A percentile compares a stretch with the other conserved stretches of the same genome.
These are phyloP conservation scores for Rhizopogon vesiculosus DNA, from an alignment of 768 basidiomycete species.

Conservation along the genomic window DNA sequence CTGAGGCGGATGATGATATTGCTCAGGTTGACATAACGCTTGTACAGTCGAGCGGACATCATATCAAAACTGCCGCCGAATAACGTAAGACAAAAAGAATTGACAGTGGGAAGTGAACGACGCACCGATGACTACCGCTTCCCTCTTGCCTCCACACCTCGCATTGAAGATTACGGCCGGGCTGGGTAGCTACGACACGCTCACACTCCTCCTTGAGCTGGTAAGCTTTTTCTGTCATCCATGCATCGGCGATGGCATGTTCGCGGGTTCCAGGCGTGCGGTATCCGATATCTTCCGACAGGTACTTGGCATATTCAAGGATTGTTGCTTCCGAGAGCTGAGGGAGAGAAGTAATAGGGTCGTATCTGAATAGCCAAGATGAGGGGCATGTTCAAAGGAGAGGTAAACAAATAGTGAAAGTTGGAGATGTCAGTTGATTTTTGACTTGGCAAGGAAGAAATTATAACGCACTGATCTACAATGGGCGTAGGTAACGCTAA, in stretches of 20 bases:
- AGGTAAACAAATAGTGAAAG: neutral
- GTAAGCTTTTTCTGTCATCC: constrained; percentile 69
- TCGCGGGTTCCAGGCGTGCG: constrained; percentile 89
- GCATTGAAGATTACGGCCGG: constrained; percentile 66
- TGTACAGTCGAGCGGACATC: constrained; percentile 79
- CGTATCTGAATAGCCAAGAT: constrained; percentile 17
- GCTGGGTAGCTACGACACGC: constrained; percentile 35
- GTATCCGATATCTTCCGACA: constrained; percentile 87
- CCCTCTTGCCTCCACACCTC: constrained; percentile 91
- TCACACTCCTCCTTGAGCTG: constrained; percentile 62
- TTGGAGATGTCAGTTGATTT: neutral
- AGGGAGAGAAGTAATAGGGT: constrained; percentile 54
- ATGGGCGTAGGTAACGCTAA: constrained; percentile 57
- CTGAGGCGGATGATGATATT: constrained; percentile 90
- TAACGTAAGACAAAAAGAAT: neutral
- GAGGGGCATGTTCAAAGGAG: constrained; percentile 9
- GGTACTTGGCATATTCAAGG: constrained; percentile 54
- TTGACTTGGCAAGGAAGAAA: neutral
- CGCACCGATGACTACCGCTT: constrained; percentile 82
- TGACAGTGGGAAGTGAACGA: constrained; percentile 5
- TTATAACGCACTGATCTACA: constrained; percentile 41
- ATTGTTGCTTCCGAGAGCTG: constrained; percentile 72
- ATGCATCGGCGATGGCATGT: constrained; percentile 79
- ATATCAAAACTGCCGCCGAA: constrained; percentile 75
- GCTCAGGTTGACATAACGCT: constrained; percentile 80